Base-by-base conservation (phyloP, 2,329 filamentous ascomycete genomes). In the Neopestalotiopsis sp. region DNA sequence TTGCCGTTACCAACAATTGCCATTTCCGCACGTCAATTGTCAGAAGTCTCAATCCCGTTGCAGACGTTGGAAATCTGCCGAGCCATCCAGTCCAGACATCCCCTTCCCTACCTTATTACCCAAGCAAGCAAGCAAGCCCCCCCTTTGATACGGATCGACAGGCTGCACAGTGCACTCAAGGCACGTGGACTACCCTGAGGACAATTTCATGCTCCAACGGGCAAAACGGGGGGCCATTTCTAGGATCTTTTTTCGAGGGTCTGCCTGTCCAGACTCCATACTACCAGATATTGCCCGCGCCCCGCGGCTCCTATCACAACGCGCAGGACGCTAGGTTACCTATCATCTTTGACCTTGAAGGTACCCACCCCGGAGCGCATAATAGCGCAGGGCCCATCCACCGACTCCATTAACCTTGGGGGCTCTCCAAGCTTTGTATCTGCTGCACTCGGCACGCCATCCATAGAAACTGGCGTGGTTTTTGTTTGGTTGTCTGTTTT, bases 81-180 rank as follows among this genome's bases (percentile, higher is more conserved):
- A n/a, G 28, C 24, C 34, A 34, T 24, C 59, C 24, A 28, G 24
- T 4, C 59, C 34, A 14, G 7, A 38, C 10, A 38, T 38, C 34
- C 34, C 34, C 34, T 38, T 7, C 34, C 34, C 10, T 10, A 38
- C 34, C 6, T 38, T 38, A 38, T 38, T 62, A 34, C 59, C 30
- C n/a, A 34, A 20, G n/a, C 59, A 62, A 20, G 7, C 59, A 30
- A 59, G 57, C 30, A 30, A 34, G 57, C 57, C 57, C 30, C 59
- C 28, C 61, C 28, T 34, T 64, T 64, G 61, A 64, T 64, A 64
- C 61, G 28, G 61, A 64, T 64, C 61, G 61, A 28, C 61, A 53
- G n/a, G 49, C 34, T 64, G 24, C 57, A 59, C 57, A 34, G 24
- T 59, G 57, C 45, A 34, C 30, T 10, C 30, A 30, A 34, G 24